Evolutionary conservation across 192 early-diverging fungal species (phyloP).

Genomic region (Coemansia sp.): DNA sequence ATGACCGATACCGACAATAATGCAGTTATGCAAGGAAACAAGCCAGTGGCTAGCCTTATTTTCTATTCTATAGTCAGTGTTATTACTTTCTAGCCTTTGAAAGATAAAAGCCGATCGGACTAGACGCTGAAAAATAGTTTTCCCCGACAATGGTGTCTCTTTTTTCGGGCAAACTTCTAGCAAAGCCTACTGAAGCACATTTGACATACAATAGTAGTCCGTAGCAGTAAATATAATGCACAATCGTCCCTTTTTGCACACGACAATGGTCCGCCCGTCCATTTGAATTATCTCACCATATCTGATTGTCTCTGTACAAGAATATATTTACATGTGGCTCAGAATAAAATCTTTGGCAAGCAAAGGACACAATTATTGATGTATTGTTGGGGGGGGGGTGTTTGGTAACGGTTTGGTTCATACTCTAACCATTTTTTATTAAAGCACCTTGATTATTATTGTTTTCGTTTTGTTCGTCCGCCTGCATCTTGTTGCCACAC

Average conservation of each 20-base stretch:
- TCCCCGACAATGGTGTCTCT: too few species aligned
- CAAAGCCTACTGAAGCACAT: not conserved
- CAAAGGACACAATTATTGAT: not conserved
- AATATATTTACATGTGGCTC: not conserved
- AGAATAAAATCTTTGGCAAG: not conserved
- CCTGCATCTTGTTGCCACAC: not conserved
- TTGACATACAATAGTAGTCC: not conserved
- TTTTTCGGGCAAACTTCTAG: not conserved
- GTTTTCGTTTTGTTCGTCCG: not conserved
- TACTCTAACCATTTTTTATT: not conserved
- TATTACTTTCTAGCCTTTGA: not conserved
- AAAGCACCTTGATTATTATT: conserved; percentile 5
- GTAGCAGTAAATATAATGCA: not conserved
- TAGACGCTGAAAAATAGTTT: not conserved
- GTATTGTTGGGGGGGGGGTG: not conserved
- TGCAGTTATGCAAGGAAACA: conserved; percentile 1
- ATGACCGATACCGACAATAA: not conserved
- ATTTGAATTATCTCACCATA: not conserved
- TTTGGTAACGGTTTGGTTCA: not conserved
- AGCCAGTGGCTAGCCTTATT: not conserved
- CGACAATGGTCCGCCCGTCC: not conserved
- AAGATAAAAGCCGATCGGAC: not conserved
- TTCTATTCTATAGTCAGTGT: not conserved
- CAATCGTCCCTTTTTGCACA: not conserved
- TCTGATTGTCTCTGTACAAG: not conserved